These are phyloP conservation scores for Botryococcus braunii DNA, from an alignment of 163 green algal species.

Conservation along the genomic window DNA sequence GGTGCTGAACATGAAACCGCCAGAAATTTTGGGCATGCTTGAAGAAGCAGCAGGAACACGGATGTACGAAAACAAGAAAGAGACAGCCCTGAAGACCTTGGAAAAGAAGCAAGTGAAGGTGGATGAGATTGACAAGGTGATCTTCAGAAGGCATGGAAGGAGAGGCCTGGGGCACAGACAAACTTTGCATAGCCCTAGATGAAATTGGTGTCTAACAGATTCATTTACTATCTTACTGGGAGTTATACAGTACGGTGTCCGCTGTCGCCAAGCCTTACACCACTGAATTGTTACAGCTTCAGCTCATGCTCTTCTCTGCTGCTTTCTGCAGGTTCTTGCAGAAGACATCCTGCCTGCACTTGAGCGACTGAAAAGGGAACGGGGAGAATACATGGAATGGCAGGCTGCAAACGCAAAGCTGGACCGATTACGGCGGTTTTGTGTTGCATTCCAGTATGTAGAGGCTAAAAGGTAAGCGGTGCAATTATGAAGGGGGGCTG, in stretches of 20 bases:
- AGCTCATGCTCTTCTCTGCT: no score
- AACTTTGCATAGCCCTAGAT: no score
- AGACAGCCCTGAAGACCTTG: slow-evolving; percentile 82
- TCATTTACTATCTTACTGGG: no score
- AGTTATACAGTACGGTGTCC: no score
- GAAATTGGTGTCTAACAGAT: no score
- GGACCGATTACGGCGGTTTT: slow-evolving; percentile 74
- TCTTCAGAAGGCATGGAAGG: no score
- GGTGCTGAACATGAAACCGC: slow-evolving; percentile 99
- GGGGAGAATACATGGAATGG: slow-evolving; percentile 75
- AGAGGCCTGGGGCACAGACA: no score
- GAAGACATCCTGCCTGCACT: slow-evolving; percentile 86
- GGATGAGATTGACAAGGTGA: slow-evolving; percentile 89
- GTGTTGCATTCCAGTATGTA: slow-evolving; percentile 73
- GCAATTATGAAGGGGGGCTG: no score
- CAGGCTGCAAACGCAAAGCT: slow-evolving; percentile 38
- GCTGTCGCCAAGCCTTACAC: no score
- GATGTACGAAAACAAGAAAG: slow-evolving; percentile 99
- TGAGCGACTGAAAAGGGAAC: slow-evolving; percentile 71
- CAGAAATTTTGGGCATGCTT: slow-evolving; percentile 94
- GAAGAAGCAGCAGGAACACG: slow-evolving; percentile 94
- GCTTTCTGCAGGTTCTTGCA: slow-evolving; percentile 64
- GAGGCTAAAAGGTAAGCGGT: slow-evolving; percentile 23
- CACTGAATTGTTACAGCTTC: no score
- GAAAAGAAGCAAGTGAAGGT: slow-evolving; percentile 95